Evolutionary conservation across 352 stramenopile species (phyloP), one percentile per base, ranked within the genome.

Genomic region (Blastocystis sp.): DNA sequence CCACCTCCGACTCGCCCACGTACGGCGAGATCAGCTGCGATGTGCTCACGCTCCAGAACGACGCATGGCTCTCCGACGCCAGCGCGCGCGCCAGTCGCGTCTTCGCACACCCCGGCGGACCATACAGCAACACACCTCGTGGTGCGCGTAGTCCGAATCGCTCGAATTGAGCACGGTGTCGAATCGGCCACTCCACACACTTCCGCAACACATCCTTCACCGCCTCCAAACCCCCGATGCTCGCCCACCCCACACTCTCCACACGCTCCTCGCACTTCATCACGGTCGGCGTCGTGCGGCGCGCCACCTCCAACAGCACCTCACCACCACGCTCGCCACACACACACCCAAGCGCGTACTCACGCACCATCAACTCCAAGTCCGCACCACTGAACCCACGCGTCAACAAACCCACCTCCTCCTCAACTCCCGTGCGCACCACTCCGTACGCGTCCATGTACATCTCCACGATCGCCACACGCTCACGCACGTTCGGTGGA

Each of bases 221-320:
- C 78, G 97, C 93, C 66, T 96, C 93, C 87, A 98, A 93, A 17
- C 97, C 97, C 78, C 96, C 97, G 90, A 99, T 98, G 90, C 98
- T 95, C 63, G 90, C 91, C 97, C 97, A 99, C 2, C 11, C 94
- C 82, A 76, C 84, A 2, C 57, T 42, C 9, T 21, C 62, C 7
- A 65, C 45, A 57, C 38, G 11, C 28, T 81, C 28, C 45, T 77
- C 34, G 24, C 45, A 21, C 76, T 66, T 87, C 78, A 64, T 78
- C 34, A 43, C 45, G 43, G 59, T 76, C 10, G 63, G 88, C 52
- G 52, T 65, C 38, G 57, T 43, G 14, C 61, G 14, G 9, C 28
- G 45, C 48, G 63, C 64, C 61, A 61, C 78, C 40, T 24, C 57
- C 52, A 54, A 48, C 28, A 45, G 62, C n/a, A n/a, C 38, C 63